Evolutionary conservation across 768 basidiomycete species (phyloP).

Genomic region (Dentipellis sp.): DNA sequence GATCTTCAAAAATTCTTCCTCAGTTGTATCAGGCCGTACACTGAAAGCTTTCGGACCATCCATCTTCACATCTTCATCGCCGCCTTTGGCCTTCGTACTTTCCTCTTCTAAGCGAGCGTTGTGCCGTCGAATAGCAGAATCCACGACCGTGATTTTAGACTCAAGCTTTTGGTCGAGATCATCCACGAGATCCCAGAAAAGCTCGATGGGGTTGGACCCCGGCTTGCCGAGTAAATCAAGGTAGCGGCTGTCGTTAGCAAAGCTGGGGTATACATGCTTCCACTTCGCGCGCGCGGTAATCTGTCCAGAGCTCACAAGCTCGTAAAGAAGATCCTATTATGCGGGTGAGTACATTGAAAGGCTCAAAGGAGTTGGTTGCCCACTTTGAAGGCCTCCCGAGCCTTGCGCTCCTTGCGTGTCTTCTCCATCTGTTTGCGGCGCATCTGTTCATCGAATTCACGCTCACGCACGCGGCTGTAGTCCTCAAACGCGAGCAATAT

Average conservation of each 20-base stretch:
- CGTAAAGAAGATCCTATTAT: conserved; percentile 57
- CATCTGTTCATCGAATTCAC: conserved; percentile 86
- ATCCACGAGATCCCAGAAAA: conserved; percentile 95
- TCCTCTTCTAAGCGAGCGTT: conserved; percentile 27
- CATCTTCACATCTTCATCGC: conserved; percentile 15
- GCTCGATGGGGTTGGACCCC: conserved; percentile 90
- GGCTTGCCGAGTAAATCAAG: conserved; percentile 82
- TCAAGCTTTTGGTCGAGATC: conserved; percentile 80
- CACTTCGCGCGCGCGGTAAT: conserved; percentile 83
- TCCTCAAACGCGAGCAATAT: conserved; percentile 92
- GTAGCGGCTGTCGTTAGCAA: conserved; percentile 78
- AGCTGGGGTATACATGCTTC: conserved; percentile 77
- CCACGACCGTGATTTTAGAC: conserved; percentile 60
- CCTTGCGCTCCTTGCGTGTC: conserved; percentile 77
- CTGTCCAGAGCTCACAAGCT: conserved; percentile 53
- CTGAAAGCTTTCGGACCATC: conserved; percentile 27
- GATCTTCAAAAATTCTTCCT: conserved; percentile 51
- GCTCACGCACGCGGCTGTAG: conserved; percentile 81
- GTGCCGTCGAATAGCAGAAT: conserved; percentile 46
- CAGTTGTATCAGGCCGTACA: conserved; percentile 48
- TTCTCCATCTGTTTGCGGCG: conserved; percentile 75
- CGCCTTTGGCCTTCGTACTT: conserved; percentile 24
- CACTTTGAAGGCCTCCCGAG: conserved; percentile 86
- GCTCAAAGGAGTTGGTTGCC: conserved; percentile 5
- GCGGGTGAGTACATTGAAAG: neutral